Percentiles rank a stretch among this genome's conserved stretches.
These are phyloP conservation scores for Flueggea neowawraea DNA, from an alignment of 441 rosid species.

Conservation along the genomic window DNA sequence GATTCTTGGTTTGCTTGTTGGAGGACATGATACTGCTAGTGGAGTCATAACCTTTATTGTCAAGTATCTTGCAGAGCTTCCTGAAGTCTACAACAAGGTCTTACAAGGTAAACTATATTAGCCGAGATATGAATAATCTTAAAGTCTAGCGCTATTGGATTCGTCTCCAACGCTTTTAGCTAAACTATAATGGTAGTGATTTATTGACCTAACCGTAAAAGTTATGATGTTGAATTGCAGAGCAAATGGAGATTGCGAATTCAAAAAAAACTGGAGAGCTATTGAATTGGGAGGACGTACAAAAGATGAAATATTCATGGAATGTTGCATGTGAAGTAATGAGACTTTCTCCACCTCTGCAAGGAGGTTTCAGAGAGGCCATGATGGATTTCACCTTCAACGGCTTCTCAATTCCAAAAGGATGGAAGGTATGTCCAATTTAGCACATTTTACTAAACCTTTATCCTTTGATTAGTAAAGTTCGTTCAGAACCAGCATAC, in stretches of 20 bases:
- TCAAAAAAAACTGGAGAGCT: constrained; percentile 15
- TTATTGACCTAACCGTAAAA: background rate
- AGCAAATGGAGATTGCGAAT: constrained; percentile 19
- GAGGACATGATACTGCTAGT: constrained; percentile 20
- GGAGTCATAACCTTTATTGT: constrained; percentile 14
- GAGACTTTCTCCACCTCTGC: constrained; percentile 21
- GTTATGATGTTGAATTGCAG: background rate
- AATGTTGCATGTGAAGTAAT: constrained; percentile 17
- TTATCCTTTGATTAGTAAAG: too few species aligned
- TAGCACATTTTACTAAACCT: too few species aligned
- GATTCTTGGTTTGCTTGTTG: constrained; percentile 21
- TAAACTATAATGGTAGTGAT: background rate
- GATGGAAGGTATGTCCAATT: constrained; percentile 14
- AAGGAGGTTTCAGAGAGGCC: constrained; percentile 20
- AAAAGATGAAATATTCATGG: constrained; percentile 21
- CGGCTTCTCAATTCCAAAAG: constrained; percentile 22
- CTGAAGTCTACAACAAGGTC: constrained; percentile 10
- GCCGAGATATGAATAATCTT: background rate
- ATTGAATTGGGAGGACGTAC: constrained; percentile 18
- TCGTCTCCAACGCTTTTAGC: too few species aligned
- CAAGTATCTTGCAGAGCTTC: constrained; percentile 19
- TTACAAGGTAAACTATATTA: constrained; percentile 3
- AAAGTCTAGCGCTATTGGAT: too few species aligned
- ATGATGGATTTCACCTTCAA: constrained; percentile 12
- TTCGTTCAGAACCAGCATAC: too few species aligned